Evolutionary conservation across 306 rosid genomes (phyloP).

Genomic region (Lablab purpureus): DNA sequence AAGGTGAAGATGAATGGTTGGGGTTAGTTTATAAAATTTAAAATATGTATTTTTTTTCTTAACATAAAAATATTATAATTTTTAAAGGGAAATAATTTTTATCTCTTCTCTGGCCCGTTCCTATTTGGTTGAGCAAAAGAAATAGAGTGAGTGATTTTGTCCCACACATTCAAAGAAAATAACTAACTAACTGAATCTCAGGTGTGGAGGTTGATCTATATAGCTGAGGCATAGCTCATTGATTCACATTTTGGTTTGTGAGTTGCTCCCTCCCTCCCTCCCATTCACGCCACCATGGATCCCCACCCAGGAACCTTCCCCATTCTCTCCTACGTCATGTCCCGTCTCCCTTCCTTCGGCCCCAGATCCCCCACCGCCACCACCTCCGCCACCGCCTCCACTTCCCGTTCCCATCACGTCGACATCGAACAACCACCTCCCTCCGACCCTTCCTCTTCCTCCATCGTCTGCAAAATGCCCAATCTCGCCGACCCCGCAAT

Average conservation of each 20-base stretch:
- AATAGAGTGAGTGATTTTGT: not conserved
- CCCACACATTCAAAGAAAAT: not conserved
- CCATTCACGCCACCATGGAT: slow-evolving; percentile 60
- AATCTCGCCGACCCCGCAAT: slow-evolving; percentile 69
- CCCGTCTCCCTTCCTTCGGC: slow-evolving; percentile 66
- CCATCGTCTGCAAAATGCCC: slow-evolving; percentile 66
- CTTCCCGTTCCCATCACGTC: slow-evolving; percentile 35
- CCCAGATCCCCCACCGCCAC: not conserved
- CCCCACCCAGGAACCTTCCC: slow-evolving; percentile 81
- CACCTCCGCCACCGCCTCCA: not conserved
- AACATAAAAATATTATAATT: too few species aligned
- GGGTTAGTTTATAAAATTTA: too few species aligned
- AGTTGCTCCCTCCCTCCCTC: not conserved
- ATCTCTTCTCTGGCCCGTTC: too few species aligned
- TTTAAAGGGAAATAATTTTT: too few species aligned
- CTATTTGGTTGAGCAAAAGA: too few species aligned
- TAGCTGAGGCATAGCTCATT: not conserved
- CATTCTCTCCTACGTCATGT: slow-evolving; percentile 84
- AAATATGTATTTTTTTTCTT: too few species aligned
- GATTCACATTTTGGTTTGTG: not conserved
- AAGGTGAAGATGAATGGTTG: too few species aligned
- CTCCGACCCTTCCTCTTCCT: slow-evolving; percentile 8
- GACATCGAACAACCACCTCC: slow-evolving; percentile 64
- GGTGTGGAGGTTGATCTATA: not conserved
- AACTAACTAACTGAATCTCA: slow-evolving; percentile 8